These are phyloP conservation scores for Litchi chinensis DNA, from an alignment of 345 rosid genomes.

Conservation along the genomic window DNA sequence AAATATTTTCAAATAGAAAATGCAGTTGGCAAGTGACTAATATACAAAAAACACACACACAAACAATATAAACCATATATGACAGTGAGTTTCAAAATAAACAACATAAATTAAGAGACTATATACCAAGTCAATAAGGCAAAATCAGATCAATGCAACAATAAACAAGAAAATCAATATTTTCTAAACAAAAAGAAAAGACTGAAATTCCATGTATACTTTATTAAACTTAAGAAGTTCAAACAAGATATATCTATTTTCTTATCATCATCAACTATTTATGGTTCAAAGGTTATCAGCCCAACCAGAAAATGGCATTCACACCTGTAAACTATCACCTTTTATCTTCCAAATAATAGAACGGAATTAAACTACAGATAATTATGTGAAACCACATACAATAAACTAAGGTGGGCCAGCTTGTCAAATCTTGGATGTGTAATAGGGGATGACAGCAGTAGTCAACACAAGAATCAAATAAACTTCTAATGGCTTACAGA, in stretches of 20 bases:
- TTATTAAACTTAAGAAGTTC: neutral
- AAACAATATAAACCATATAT: neutral
- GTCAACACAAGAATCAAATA: neutral
- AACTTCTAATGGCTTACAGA: neutral
- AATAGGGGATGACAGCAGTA: neutral
- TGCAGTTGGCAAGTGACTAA: slow-evolving; percentile 9
- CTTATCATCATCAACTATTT: neutral
- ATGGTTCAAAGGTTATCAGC: neutral
- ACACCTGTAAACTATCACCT: neutral
- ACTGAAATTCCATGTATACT: neutral
- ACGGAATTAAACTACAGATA: neutral
- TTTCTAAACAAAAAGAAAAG: neutral
- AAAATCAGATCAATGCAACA: neutral
- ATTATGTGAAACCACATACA: neutral
- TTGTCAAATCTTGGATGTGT: neutral
- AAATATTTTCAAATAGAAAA: slow-evolving; percentile 18
- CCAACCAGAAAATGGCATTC: neutral
- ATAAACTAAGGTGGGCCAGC: neutral
- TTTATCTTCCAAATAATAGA: neutral
- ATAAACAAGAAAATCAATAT: neutral
- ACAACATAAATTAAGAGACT: neutral
- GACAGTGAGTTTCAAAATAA: neutral
- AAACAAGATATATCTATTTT: neutral
- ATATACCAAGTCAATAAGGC: neutral
- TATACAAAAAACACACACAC: neutral